Conservation (phyloP, 2,329 filamentous ascomycete species). For the Hirsutella rhossiliensis region DNA sequence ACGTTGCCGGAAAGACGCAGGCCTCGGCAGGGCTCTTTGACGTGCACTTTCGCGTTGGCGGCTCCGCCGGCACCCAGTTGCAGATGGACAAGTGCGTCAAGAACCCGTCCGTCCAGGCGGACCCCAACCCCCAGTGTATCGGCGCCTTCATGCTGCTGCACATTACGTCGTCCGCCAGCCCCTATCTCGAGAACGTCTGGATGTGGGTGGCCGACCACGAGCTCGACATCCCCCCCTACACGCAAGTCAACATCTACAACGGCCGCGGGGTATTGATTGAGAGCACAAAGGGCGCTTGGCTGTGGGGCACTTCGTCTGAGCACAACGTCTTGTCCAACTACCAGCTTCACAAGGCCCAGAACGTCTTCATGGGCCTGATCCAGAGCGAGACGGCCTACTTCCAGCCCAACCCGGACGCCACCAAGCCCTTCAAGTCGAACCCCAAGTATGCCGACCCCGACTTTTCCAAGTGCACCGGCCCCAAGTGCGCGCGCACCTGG, state of each 20-base stretch:
- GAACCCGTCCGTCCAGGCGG: slow-evolving; percentile 45
- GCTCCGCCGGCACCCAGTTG: slow-evolving; percentile 70
- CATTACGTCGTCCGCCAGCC: slow-evolving; percentile 47
- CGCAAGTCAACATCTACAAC: slow-evolving; percentile 79
- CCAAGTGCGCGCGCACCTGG: slow-evolving; percentile 62
- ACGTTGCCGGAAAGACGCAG: slow-evolving; percentile 54
- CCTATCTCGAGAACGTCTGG: slow-evolving; percentile 84
- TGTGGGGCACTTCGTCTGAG: slow-evolving; percentile 62
- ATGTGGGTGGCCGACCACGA: slow-evolving; percentile 88
- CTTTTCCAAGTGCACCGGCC: slow-evolving; percentile 46
- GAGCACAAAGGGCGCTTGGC: slow-evolving; percentile 62
- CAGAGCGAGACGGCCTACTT: slow-evolving; percentile 87
- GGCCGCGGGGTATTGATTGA: slow-evolving; percentile 76
- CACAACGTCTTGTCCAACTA: slow-evolving; percentile 69
- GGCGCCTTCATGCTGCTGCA: slow-evolving; percentile 63
- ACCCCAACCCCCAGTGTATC: slow-evolving; percentile 54
- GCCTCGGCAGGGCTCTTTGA: slow-evolving; percentile 83
- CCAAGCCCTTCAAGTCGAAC: slow-evolving; percentile 46
- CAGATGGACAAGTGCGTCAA: slow-evolving; percentile 72
- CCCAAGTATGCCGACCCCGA: slow-evolving; percentile 52
- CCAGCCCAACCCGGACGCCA: slow-evolving; percentile 69
- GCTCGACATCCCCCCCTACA: slow-evolving; percentile 60
- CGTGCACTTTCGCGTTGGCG: slow-evolving; percentile 88
- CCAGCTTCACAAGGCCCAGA: slow-evolving; percentile 63
- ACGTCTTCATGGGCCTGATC: slow-evolving; percentile 72